Base-by-base conservation (phyloP, 331 rosid genomes). In the Malus hybrid region DNA sequence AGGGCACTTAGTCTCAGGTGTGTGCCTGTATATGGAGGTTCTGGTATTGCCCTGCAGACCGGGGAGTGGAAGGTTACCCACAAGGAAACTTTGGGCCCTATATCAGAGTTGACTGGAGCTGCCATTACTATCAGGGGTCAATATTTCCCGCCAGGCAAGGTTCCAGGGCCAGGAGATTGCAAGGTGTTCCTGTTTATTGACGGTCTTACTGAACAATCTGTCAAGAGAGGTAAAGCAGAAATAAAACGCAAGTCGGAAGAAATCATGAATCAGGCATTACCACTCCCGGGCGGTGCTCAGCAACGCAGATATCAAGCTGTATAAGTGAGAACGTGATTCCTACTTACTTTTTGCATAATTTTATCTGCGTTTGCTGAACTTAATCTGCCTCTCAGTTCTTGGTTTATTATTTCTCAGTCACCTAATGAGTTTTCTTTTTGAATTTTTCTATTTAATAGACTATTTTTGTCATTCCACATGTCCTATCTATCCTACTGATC, bases 61-160 rank as follows among this genome's bases (percentile, higher is more conserved):
- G 3, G 29, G 1, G 29, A 28, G 29, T 28, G 97, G 97, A 91
- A 90, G 86, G 97, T 93, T 57, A 89, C 97, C 36, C 97, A 93
- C 82, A 93, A 91, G 91, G 98, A 93, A 76, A 93, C 98, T 27
- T 85, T 88, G 78, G 97, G 96, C 16, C 97, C 96, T 31, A 88
- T 91, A 75, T 91, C 93, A 13, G 97, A 91, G 20, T 93, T 93
- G 96, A 91, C 96, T 15, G 98, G 98, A 87, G 98, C 96, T 55
- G 97, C 98, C 33, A 88, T 93, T 79, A 93, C 93, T 67, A 93
- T 96, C 6, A 89, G 97, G 90, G 98, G 94, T 52, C 96, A 93
- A 81, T 91, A 64, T 81, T 89, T 87, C 83, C 97, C 90, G 34
- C 87, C 92, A 24, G 97, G 98, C 28, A 88, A 80, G 80, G 36